Evolutionary conservation across 1,139 yeast genomes (phyloP).

Genomic region (Casaregolazyma suthepensis): DNA sequence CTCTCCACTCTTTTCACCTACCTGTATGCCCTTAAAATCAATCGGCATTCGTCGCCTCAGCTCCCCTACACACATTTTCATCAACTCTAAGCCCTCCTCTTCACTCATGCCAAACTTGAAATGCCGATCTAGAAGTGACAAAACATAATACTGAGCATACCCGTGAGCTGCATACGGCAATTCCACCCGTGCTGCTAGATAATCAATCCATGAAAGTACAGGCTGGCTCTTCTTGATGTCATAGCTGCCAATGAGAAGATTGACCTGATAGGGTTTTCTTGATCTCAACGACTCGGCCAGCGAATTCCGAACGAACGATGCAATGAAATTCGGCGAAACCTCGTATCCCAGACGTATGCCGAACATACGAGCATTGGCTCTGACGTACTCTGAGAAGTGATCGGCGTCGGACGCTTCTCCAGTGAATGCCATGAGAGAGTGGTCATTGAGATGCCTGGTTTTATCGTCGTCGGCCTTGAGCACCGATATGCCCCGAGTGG

Average conservation of each 20-base stretch:
- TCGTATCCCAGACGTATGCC: conserved; percentile 83
- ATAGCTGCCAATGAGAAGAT: conserved; percentile 79
- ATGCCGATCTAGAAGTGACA: conserved; percentile 86
- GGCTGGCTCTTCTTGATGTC: conserved; percentile 61
- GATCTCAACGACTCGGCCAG: conserved; percentile 85
- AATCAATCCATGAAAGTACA: conserved; percentile 83
- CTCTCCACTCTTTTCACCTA: conserved; percentile 19
- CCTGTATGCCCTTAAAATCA: conserved; percentile 84
- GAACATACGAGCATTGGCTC: conserved; percentile 85
- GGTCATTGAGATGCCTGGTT: conserved; percentile 70
- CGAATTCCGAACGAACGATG: conserved; percentile 82
- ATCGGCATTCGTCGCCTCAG: conserved; percentile 86
- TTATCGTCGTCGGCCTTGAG: conserved; percentile 84
- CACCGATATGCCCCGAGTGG: conserved; percentile 88
- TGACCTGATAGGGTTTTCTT: conserved; percentile 91
- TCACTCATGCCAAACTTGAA: conserved; percentile 70
- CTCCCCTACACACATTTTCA: conserved; percentile 71
- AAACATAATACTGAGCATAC: conserved; percentile 89
- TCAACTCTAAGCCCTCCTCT: conserved; percentile 73
- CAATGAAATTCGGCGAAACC: conserved; percentile 62
- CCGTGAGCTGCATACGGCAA: conserved; percentile 97
- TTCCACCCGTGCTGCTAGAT: conserved; percentile 84
- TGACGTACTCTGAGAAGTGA: conserved; percentile 91
- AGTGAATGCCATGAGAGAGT: conserved; percentile 78
- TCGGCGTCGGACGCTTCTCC: conserved; percentile 97